Evolutionary conservation across 306 rosid genomes (phyloP).

Genomic region (Quercus robur): DNA sequence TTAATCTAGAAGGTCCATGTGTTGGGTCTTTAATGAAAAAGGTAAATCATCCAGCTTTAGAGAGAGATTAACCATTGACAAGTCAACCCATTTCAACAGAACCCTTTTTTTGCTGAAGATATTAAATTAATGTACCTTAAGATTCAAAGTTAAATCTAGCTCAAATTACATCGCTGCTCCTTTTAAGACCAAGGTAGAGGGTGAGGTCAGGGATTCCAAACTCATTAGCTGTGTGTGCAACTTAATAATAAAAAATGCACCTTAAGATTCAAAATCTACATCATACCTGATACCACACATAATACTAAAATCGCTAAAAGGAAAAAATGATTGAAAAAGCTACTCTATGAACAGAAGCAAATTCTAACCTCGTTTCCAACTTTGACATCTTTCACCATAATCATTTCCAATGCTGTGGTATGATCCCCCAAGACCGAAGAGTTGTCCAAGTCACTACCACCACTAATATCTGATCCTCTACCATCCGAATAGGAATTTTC

Average conservation of each 20-base stretch:
- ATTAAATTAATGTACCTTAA: neutral
- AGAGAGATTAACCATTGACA: neutral
- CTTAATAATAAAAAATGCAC: neutral
- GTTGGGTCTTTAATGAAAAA: neutral
- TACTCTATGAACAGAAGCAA: neutral
- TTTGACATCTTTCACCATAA: conserved; percentile 75
- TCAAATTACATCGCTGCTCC: no score
- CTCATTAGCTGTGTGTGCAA: no score
- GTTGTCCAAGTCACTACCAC: conserved; percentile 24
- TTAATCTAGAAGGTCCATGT: neutral
- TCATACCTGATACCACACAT: neutral
- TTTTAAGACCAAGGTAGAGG: no score
- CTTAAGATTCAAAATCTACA: neutral
- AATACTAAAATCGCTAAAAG: neutral
- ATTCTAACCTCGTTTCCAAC: conserved; percentile 66
- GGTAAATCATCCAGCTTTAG: neutral
- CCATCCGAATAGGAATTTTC: conserved; percentile 25
- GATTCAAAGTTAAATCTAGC: no score
- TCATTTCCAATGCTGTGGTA: conserved; percentile 65
- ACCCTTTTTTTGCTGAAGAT: neutral
- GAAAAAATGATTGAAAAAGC: neutral
- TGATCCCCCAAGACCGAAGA: conserved; percentile 34
- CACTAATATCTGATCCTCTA: conserved; percentile 8
- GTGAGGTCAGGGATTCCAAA: no score
- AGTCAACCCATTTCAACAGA: neutral